phyloP scores from a whole-genome alignment of 1,284 basidiomycete species.

The Puccinia horiana region DNA sequence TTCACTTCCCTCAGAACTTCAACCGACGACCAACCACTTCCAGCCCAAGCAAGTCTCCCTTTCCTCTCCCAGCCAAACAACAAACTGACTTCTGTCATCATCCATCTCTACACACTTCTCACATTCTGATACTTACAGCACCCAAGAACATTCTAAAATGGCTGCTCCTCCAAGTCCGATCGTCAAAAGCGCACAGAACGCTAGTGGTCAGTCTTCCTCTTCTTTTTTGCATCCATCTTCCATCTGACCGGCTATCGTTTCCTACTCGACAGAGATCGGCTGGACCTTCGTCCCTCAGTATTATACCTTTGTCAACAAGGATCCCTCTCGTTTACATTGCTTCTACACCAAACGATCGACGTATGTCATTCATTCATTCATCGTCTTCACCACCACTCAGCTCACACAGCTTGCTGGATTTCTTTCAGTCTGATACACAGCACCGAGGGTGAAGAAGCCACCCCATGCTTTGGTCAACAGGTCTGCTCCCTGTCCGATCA shows the following conservation, averaged over 20 bases:
- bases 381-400: not conserved
- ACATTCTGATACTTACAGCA: too few relatives aligned
- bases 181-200: slow-evolving; percentile 49
- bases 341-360: slow-evolving; percentile 99
- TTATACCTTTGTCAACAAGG: slow-evolving; percentile 92
- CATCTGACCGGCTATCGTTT: not conserved
- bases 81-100: too few relatives aligned
- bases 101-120: not conserved
- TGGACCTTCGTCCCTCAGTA: slow-evolving; percentile 60
- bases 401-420: slow-evolving; percentile 42
- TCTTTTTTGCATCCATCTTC: not conserved
- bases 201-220: slow-evolving; percentile 35
- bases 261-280: slow-evolving; percentile 54
- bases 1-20: too few relatives aligned
- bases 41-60: too few relatives aligned
- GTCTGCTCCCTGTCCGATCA: slow-evolving; percentile 65
- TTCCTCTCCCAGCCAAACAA: too few relatives aligned
- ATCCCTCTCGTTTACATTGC: slow-evolving; percentile 92
- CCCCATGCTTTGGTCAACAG: slow-evolving; percentile 87
- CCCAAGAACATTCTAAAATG: slow-evolving; percentile 3
- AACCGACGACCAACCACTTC: too few relatives aligned
- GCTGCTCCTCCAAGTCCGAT: slow-evolving; percentile 30
- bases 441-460: slow-evolving; percentile 87
- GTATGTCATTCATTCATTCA: slow-evolving; percentile 18
- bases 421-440: slow-evolving; percentile 74